A percentile compares a stretch with the other conserved stretches of the same genome.
Evolutionary conservation across 73 alveolate species (phyloP).

Genomic region (Paramecium tetraurelia): DNA sequence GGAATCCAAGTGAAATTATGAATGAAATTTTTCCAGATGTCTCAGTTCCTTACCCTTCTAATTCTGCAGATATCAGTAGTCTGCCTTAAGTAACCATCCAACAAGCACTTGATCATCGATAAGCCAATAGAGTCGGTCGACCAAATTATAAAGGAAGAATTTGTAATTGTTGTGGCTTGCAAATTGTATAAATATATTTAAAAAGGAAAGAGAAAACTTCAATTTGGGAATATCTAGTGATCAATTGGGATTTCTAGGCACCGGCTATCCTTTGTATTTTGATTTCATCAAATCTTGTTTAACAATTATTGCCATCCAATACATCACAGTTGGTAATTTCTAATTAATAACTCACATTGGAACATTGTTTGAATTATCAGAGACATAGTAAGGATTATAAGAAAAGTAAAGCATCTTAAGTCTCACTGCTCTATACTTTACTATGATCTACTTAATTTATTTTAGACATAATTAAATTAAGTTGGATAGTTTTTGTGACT

Average conservation of each 20-base stretch:
- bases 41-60: background rate
- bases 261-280: conserved; percentile 7
- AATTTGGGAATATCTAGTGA: background rate
- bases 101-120: background rate
- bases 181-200: background rate
- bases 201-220: background rate
- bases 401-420: background rate
- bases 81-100: background rate
- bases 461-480: background rate
- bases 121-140: background rate
- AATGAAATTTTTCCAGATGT: background rate
- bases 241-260: background rate
- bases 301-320: background rate
- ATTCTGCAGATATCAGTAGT: background rate
- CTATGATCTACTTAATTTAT: background rate
- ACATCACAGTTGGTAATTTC: conserved; percentile 2
- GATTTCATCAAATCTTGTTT: background rate
- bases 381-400: background rate
- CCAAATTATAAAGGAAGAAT: background rate
- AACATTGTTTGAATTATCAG: background rate
- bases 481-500: background rate
- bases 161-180: background rate
- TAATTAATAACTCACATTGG: background rate
- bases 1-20: background rate
- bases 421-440: background rate